Evolutionary conservation across 768 basidiomycete species (phyloP), one percentile per base, ranked within the genome.

Genomic region (Antrodiella citrinella): DNA sequence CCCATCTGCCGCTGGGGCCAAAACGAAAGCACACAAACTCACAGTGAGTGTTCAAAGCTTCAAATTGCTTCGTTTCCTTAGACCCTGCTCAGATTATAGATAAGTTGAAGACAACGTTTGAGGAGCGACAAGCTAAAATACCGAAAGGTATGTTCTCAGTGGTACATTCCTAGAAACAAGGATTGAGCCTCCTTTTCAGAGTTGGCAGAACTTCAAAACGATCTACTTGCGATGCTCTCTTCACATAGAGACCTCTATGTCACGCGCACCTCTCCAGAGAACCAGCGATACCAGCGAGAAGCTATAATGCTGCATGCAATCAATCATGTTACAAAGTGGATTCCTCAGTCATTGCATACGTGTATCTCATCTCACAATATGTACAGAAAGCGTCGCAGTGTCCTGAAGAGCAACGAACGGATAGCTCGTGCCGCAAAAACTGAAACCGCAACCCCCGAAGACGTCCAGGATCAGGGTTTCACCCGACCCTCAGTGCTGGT

Each of bases 401-500:
- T 99, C 26, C 72, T 97, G 2, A 94, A 94, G 66, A 97, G 94
- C 66, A 98, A 97, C 59, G 91, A 95, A 55, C 87, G 86, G 38
- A 74, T 97, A n/a, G 75, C 87, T 0, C 78, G 83, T 55, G 80
- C 82, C 9, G 67, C 75, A 9, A 84, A 88, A 64, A 63, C 74
- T 1, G 69, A 74, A 30, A 67, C 69, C 4, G 71, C 80, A 20
- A 73, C 78, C 2, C 82, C 83, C 2, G 81, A 84, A 66, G 82
- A 90, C 53, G 76, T 89, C 12, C 90, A 91, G 68, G 96, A 99
- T 62, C 96, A 98, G 75, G 95, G 95, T 22, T 98, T 97, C 69
- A 96, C 94, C 4, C 87, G 96, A 4, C 95, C 96, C 9, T 93
- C 95, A 18, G 73, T 95, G 23, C 86, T 99, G 43, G 70, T 99